Evolutionary conservation across 2,329 filamentous ascomycete species (phyloP), one percentile per base, ranked within the genome.

Genomic region (Cadophora gregata): DNA sequence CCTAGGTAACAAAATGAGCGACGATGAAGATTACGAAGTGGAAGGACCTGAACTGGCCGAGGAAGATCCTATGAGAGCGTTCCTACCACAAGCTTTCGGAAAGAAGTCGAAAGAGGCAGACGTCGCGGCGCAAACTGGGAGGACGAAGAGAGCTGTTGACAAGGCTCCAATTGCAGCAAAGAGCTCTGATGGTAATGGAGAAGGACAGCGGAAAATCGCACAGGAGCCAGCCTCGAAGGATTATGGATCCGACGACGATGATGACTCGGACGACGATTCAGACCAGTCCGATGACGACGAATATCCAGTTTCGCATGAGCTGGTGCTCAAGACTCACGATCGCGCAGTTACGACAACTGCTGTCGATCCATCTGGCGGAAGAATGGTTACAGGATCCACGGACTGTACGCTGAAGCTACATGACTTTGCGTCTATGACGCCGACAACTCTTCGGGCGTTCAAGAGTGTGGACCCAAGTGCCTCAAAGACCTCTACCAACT

Each of bases 381-480:
- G 96, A 73, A 82, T 99, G 76, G 88, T 95, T 58, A 96, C 93
- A n/a, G 94, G 92, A 25, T 97, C 94, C 5, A 91, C 90, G 68
- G 96, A 99, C 79, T 96, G 93, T 78, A 92, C 88, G 1, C 82
- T 98, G 74, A 98, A 97, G 77, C 84, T 99, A 21, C 93, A 97
- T 80, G 95, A 99, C 77, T 97, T 99, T 78, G 89, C 94, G 2
- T 92, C 94, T 56, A 96, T 99, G 90, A 97, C 95, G 0, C 93
- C 94, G 1, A 96, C 93, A 5, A 98, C 96, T 0, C 86, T 99
- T 61, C 91, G 95, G 73, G 93, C 96, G 0, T 99, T 99, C 84
- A 93, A 93, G 76, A 94, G 90, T 9, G 85, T 98, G 58, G 95
- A 99, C 76, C 95, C 96, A 0, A 94, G 90, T 73, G 87, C 89